Conservation (phyloP, 345 rosid species). For the Arabidopsis arenosa region DNA sequence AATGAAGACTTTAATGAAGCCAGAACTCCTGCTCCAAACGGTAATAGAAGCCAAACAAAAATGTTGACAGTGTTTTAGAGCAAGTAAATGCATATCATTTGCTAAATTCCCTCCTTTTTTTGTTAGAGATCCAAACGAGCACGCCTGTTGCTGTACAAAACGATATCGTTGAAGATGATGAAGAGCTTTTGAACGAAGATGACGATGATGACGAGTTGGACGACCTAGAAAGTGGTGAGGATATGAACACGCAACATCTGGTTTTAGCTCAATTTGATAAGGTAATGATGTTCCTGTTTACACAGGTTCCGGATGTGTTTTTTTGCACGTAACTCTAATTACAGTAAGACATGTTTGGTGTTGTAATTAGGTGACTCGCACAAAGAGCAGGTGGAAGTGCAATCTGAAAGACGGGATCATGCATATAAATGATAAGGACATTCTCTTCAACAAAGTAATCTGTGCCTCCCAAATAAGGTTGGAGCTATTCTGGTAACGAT, state of each 20-base stretch:
- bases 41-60: slow-evolving; percentile 48
- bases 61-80: slow-evolving; percentile 2
- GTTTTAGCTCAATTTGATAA: slow-evolving; percentile 98
- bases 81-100: slow-evolving; percentile 3
- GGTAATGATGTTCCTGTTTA: slow-evolving; percentile 53
- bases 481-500: slow-evolving; percentile 24
- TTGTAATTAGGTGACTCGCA: slow-evolving; percentile 79
- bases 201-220: slow-evolving; percentile 93
- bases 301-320: neutral
- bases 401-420: slow-evolving; percentile 93
- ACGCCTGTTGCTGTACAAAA: slow-evolving; percentile 70
- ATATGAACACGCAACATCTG: slow-evolving; percentile 89
- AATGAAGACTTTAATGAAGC: slow-evolving; percentile 85
- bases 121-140: slow-evolving; percentile 71
- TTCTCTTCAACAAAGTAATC: slow-evolving; percentile 93
- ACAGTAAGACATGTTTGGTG: slow-evolving; percentile 19
- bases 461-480: neutral
- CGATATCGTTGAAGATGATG: slow-evolving; percentile 72
- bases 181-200: slow-evolving; percentile 89
- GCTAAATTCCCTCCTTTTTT: slow-evolving; percentile 18
- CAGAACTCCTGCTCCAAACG: slow-evolving; percentile 85
- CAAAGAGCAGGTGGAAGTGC: slow-evolving; percentile 98
- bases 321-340: neutral
- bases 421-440: slow-evolving; percentile 94
- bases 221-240: slow-evolving; percentile 88